Evolutionary conservation across 2,329 filamentous ascomycete genomes (phyloP).

Genomic region (Neonectria hederae): DNA sequence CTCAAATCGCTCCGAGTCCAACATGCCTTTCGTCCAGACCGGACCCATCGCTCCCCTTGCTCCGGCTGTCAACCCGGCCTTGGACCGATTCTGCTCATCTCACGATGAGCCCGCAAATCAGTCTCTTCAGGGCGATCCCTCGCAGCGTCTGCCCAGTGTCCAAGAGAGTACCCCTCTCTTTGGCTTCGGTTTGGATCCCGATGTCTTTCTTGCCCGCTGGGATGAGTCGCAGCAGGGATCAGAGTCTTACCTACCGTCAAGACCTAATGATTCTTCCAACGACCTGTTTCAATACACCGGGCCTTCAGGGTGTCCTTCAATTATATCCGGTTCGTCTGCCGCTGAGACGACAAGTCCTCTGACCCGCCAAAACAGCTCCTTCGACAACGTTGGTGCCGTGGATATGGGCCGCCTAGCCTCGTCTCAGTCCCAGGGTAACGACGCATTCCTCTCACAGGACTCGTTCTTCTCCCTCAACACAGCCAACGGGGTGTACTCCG

Average conservation of each 20-base stretch:
- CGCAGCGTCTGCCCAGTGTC: constrained; percentile 48
- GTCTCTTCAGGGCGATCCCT: constrained; percentile 31
- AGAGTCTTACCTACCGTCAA: constrained; percentile 40
- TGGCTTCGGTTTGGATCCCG: constrained; percentile 51
- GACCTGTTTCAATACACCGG: constrained; percentile 41
- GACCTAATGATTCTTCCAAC: constrained; percentile 35
- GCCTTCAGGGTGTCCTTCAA: constrained; percentile 53
- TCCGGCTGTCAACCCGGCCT: constrained; percentile 38
- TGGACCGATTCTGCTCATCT: constrained; percentile 45
- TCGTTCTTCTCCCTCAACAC: constrained; percentile 31
- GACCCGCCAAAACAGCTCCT: constrained; percentile 55
- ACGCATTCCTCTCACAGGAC: constrained; percentile 35
- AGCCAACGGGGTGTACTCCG: constrained; percentile 27
- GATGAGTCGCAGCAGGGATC: constrained; percentile 32
- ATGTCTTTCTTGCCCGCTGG: constrained; percentile 49
- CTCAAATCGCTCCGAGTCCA: constrained; percentile 53
- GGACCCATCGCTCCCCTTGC: constrained; percentile 46
- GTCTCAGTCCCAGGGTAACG: constrained; percentile 45
- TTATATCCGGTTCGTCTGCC: constrained; percentile 53
- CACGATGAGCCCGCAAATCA: constrained; percentile 45
- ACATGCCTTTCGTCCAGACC: constrained; percentile 51
- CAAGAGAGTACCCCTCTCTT: constrained; percentile 46
- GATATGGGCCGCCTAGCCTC: constrained; percentile 53
- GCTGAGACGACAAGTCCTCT: constrained; percentile 51
- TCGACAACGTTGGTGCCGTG: constrained; percentile 44